These are phyloP conservation scores for Starmerella geochares DNA, from an alignment of 805 yeast species.

Conservation along the genomic window DNA sequence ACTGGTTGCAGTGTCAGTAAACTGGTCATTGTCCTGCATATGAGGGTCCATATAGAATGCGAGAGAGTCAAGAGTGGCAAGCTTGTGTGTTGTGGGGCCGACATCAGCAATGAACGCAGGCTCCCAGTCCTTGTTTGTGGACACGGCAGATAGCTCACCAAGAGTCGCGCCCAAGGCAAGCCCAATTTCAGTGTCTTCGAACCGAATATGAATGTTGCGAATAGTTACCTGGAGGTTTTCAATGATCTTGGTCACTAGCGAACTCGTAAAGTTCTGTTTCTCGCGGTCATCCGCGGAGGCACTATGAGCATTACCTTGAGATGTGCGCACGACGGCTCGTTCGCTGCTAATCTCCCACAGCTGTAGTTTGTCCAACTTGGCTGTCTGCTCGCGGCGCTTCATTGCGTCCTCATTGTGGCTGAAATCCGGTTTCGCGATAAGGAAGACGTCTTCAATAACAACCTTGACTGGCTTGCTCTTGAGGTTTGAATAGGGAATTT, in stretches of 20 bases:
- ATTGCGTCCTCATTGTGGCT: conserved; percentile 52
- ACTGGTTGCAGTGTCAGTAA: conserved; percentile 32
- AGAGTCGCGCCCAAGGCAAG: conserved; percentile 75
- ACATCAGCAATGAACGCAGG: conserved; percentile 74
- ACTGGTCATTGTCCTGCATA: conserved; percentile 5
- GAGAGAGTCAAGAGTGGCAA: conserved; percentile 62
- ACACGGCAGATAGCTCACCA: conserved; percentile 79
- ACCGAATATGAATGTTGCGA: conserved; percentile 81
- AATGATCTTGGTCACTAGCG: conserved; percentile 75
- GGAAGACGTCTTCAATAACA: conserved; percentile 71
- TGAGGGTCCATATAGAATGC: conserved; percentile 65
- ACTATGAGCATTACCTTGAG: conserved; percentile 29
- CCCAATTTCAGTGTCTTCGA: conserved; percentile 62
- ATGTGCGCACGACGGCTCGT: conserved; percentile 33
- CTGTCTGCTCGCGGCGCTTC: conserved; percentile 50
- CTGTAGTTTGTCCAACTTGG: conserved; percentile 58
- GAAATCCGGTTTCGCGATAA: conserved; percentile 68
- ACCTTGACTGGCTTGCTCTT: conserved; percentile 88
- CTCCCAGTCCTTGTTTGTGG: conserved; percentile 75
- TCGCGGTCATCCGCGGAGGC: conserved; percentile 26
- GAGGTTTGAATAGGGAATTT: conserved; percentile 93
- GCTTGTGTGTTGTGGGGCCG: conserved; percentile 57
- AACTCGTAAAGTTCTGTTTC: conserved; percentile 74
- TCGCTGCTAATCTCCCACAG: conserved; percentile 41
- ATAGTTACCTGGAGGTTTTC: conserved; percentile 89